Evolutionary conservation across 306 rosid species (phyloP).

Genomic region (Vicia sativa): DNA sequence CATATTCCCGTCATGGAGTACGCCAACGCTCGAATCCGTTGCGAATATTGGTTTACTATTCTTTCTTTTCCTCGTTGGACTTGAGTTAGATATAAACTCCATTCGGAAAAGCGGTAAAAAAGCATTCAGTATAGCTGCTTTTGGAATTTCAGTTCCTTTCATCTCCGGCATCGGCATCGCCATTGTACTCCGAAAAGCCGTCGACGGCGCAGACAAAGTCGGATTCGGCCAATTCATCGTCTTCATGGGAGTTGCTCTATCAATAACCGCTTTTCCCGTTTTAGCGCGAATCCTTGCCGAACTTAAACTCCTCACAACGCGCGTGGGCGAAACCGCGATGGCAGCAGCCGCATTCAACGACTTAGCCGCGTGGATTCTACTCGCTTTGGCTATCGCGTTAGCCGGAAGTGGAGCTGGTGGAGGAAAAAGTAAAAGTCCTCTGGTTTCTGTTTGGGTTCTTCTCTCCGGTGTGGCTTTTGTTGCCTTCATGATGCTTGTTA

Average conservation of each 20-base stretch:
- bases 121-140: constrained; percentile 68
- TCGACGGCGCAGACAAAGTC: constrained; percentile 62
- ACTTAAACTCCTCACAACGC: constrained; percentile 77
- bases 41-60: constrained; percentile 83
- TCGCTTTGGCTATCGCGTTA: constrained; percentile 76
- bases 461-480: constrained; percentile 68
- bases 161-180: constrained; percentile 72
- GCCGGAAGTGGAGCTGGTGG: constrained; percentile 52
- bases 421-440: constrained; percentile 52
- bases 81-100: constrained; percentile 70
- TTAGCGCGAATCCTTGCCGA: constrained; percentile 89
- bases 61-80: constrained; percentile 74
- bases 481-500: constrained; percentile 56
- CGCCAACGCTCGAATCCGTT: constrained; percentile 66
- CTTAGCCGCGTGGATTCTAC: constrained; percentile 83
- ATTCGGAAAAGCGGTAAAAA: constrained; percentile 61
- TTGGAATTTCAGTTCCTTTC: constrained; percentile 75
- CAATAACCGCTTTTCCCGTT: constrained; percentile 91
- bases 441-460: constrained; percentile 72
- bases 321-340: constrained; percentile 80
- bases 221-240: constrained; percentile 67
- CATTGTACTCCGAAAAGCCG: constrained; percentile 56
- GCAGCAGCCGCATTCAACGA: constrained; percentile 92
- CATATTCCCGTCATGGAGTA: constrained; percentile 73
- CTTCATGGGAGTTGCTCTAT: constrained; percentile 85